Percentiles rank a stretch among this genome's conserved stretches.
phyloP scores from a whole-genome alignment of 768 basidiomycete species.

The Termitomyces sp. region DNA sequence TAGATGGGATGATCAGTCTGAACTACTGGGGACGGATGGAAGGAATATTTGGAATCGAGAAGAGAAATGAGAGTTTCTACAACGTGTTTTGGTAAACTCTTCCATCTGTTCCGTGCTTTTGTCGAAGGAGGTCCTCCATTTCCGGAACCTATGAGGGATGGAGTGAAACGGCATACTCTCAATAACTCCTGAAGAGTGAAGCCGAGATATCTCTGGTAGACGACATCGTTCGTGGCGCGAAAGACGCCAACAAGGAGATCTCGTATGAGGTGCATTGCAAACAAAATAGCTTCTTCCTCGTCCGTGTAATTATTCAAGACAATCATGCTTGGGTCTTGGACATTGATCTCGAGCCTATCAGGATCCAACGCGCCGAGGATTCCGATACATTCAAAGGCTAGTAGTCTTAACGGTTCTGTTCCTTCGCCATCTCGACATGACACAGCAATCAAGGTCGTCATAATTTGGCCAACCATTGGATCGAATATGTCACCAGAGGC shows the following conservation, averaged over 20 bases:
- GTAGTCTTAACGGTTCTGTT: conserved; percentile 54
- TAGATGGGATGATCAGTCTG: conserved; percentile 71
- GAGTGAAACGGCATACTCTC: conserved; percentile 79
- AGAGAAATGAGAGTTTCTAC: conserved; percentile 84
- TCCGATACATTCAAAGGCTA: conserved; percentile 89
- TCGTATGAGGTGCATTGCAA: conserved; percentile 81
- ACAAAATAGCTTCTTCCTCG: conserved; percentile 65
- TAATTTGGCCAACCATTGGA: conserved; percentile 59
- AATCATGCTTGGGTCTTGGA: conserved; percentile 57
- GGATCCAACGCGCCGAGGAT: conserved; percentile 93
- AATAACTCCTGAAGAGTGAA: conserved; percentile 91
- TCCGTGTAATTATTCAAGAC: conserved; percentile 79
- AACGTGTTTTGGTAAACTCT: conserved; percentile 71
- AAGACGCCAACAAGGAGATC: conserved; percentile 87
- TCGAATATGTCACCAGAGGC: conserved; percentile 88
- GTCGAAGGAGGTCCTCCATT: conserved; percentile 45
- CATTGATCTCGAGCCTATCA: conserved; percentile 73
- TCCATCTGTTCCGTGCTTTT: conserved; percentile 76
- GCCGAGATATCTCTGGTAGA: conserved; percentile 83
- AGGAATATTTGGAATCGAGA: conserved; percentile 60
- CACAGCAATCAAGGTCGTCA: conserved; percentile 60
- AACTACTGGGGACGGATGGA: conserved; percentile 36
- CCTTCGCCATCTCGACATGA: conserved; percentile 78
- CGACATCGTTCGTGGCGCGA: conserved; percentile 90
- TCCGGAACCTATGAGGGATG: conserved; percentile 58